Evolutionary conservation across 2,329 filamentous ascomycete genomes (phyloP), one percentile per base, ranked within the genome.

Genomic region (Graphium sp.): DNA sequence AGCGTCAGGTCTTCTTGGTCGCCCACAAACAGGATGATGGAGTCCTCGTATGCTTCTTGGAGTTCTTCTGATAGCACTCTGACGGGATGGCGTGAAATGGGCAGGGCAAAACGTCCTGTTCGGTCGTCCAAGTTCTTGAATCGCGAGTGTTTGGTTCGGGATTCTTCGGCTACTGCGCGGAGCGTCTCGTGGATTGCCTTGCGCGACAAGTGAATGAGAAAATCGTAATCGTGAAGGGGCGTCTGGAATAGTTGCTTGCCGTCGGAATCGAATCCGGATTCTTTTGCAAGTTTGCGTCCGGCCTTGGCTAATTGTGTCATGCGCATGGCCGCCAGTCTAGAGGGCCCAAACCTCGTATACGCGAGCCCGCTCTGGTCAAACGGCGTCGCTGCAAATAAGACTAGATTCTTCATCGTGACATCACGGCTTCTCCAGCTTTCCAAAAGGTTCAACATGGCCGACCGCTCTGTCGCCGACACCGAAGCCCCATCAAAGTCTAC

Each of bases 401-500:
- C 74, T 3, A 81, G 69, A 35, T 73, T 74, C 51, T 89, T 92
- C 74, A 95, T 80, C 30, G 66, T 72, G 1, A 85, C 84, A 43
- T 98, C 89, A 30, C 89, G 74, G 38, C 78, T 82, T 33, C 89
- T 68, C 82, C 83, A 92, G 10, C 77, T 74, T 35, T 82, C 71
- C 33, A 95, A 75, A 13, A 77, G 72, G 4, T 74, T 79, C 21
- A 62, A 63, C 36, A 89, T 73, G 3, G 60, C 56, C 18, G 66
- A 54, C 8, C 76, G 61, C 18, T 78, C 69, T 6, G 66, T 66
- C 8, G 71, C 66, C 5, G 51, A 48, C 22, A 35, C 31, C 6
- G 23, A 26, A 8, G 33, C 26, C 15, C 25, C 20, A n/a, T 29
- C 30, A 16, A 82, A 65, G 47, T 94, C 83, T 16, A 94, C 62